Conservation (phyloP, 1,139 yeast genomes). For the Lipomyces yarrowii region DNA sequence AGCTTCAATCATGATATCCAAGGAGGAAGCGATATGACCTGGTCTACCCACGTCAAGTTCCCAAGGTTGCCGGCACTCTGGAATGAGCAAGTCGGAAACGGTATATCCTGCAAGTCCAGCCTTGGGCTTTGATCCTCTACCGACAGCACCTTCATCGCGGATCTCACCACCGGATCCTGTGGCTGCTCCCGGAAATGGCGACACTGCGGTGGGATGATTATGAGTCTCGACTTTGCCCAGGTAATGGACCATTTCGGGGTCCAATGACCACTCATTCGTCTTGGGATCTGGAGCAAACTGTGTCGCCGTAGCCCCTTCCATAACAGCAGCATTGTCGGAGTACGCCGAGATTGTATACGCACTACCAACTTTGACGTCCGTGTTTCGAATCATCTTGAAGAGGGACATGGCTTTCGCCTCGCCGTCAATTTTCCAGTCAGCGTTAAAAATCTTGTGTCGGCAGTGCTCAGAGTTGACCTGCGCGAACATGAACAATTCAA, state of each 20-base stretch:
- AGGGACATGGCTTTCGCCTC: conserved; percentile 69
- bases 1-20: conserved; percentile 96
- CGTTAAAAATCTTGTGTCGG: conserved; percentile 98
- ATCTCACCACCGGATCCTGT: conserved; percentile 99
- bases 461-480: conserved; percentile 99
- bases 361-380: conserved; percentile 73
- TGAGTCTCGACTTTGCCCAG: conserved; percentile 97
- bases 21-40: conserved; percentile 84
- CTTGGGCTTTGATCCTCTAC: conserved; percentile 95
- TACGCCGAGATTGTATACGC: conserved; percentile 90
- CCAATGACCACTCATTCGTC: conserved; percentile 72
- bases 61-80: conserved; percentile 91
- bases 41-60: conserved; percentile 89
- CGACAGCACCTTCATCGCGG: conserved; percentile 99
- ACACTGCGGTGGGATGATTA: conserved; percentile 98
- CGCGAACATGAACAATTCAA: conserved; percentile 97
- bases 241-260: conserved; percentile 80
- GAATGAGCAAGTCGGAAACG: conserved; percentile 88
- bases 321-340: conserved; percentile 98
- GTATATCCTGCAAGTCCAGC: conserved; percentile 95
- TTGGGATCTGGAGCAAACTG: conserved; percentile 75
- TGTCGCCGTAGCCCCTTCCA: conserved; percentile 76
- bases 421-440: conserved; percentile 97
- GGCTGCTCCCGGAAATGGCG: conserved; percentile 99
- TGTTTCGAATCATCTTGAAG: conserved; percentile 94